Conservation (phyloP, 116 monocot species). For the Posidonia oceanica region DNA sequence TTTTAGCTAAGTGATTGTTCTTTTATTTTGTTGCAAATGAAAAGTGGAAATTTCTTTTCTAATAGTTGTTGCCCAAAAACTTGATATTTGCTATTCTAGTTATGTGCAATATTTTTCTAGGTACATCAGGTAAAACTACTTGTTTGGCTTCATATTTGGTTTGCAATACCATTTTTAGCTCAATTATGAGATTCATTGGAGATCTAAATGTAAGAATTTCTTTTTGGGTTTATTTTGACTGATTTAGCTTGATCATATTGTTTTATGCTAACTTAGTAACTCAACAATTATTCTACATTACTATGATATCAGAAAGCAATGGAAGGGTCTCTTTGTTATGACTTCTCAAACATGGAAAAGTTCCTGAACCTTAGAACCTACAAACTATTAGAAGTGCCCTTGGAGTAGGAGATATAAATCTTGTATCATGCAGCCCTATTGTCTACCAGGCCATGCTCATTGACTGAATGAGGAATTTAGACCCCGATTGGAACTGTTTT, state of each 20-base stretch:
- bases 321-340: too few species aligned
- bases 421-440: too few species aligned
- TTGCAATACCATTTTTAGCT: slow-evolving; percentile 9
- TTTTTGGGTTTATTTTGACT: neutral
- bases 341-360: too few species aligned
- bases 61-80: neutral
- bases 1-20: neutral
- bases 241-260: too few species aligned
- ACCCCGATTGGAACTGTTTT: too few species aligned
- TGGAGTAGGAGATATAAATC: too few species aligned
- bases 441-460: too few species aligned
- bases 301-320: slow-evolving; percentile 20
- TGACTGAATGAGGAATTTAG: too few species aligned
- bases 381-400: too few species aligned
- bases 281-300: slow-evolving; percentile 14
- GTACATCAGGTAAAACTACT: slow-evolving; percentile 28
- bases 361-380: slow-evolving; percentile 7
- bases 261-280: too few species aligned
- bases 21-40: neutral
- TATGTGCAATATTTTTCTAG: too few species aligned
- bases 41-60: slow-evolving; percentile 4
- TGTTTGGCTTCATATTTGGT: slow-evolving; percentile 62
- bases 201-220: slow-evolving; percentile 45
- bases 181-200: slow-evolving; percentile 49
- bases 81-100: too few species aligned